phyloP scores from a whole-genome alignment of 495 filamentous ascomycete genomes.

The Pseudevernia furfuracea region DNA sequence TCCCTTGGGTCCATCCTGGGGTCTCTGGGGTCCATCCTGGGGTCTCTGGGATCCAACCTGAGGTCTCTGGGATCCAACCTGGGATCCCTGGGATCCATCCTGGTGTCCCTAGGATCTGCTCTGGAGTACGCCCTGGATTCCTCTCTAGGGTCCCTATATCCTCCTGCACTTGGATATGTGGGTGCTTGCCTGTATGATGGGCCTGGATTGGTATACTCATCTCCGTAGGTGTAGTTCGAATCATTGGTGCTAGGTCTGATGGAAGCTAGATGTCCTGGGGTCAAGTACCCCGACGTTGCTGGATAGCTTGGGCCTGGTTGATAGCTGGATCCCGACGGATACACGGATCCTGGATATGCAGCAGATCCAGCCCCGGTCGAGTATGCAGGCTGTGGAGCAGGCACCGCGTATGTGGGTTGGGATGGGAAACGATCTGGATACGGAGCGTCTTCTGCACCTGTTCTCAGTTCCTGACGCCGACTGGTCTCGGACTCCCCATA shows the following conservation, averaged over 20 bases:
- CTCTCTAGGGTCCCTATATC: slow-evolving; percentile 7
- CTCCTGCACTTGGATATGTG: slow-evolving; percentile 14
- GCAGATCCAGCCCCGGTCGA: background rate
- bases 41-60: slow-evolving; percentile 13
- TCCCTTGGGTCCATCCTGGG: slow-evolving; percentile 15
- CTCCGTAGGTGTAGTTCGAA: slow-evolving; percentile 17
- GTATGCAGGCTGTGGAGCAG: slow-evolving; percentile 8
- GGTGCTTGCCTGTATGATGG: slow-evolving; percentile 18
- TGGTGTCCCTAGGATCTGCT: slow-evolving; percentile 10
- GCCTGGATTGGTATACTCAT: slow-evolving; percentile 17
- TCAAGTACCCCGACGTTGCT: slow-evolving; percentile 6
- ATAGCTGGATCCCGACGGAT: slow-evolving; percentile 18
- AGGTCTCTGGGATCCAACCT: background rate
- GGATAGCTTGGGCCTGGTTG: slow-evolving; percentile 17
- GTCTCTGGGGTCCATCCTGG: slow-evolving; percentile 11
- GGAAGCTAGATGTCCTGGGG: slow-evolving; percentile 9
- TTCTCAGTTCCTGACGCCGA: slow-evolving; percentile 16
- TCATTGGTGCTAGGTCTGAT: slow-evolving; percentile 7
- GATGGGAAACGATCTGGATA: slow-evolving; percentile 7
- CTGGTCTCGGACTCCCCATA: slow-evolving; percentile 20
- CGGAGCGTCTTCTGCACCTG: background rate
- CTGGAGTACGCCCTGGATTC: background rate
- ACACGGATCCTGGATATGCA: slow-evolving; percentile 8
- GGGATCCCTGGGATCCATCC: slow-evolving; percentile 6
- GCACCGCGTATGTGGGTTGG: background rate